These are phyloP conservation scores for Drechslerella stenobrocha DNA, from an alignment of 2,329 filamentous ascomycete genomes.

Conservation along the genomic window DNA sequence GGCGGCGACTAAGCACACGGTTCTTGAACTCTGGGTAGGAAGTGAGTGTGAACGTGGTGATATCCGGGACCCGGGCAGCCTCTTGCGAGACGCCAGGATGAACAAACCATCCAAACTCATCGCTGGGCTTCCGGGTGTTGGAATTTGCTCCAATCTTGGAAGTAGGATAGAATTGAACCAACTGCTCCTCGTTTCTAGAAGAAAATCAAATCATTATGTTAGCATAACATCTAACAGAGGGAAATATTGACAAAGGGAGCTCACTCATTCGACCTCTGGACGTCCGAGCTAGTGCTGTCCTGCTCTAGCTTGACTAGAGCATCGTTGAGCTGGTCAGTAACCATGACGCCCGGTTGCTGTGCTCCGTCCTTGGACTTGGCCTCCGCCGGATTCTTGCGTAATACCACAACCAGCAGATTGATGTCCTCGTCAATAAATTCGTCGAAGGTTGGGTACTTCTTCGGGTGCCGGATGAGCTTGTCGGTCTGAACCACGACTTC, in stretches of 20 bases:
- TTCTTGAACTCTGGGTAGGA: constrained; percentile 43
- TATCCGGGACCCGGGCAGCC: constrained; percentile 12
- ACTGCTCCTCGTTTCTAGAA: constrained; percentile 27
- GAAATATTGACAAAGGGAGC: neutral
- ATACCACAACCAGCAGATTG: constrained; percentile 38
- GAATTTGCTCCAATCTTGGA: constrained; percentile 36
- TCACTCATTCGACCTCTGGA: constrained; percentile 35
- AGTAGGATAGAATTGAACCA: constrained; percentile 48
- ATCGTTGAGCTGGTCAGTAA: constrained; percentile 46
- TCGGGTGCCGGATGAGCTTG: constrained; percentile 32
- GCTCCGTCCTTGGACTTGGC: constrained; percentile 16
- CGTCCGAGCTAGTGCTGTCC: constrained; percentile 15
- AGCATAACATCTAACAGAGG: neutral
- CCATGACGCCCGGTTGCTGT: constrained; percentile 27
- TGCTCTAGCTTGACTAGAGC: constrained; percentile 38
- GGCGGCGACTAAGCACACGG: constrained; percentile 30
- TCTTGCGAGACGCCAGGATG: constrained; percentile 27
- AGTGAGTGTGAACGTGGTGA: constrained; percentile 26
- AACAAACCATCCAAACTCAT: constrained; percentile 47
- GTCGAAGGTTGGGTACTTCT: constrained; percentile 40
- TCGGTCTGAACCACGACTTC: constrained; percentile 27
- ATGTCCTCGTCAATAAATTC: constrained; percentile 51
- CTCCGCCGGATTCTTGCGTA: constrained; percentile 23
- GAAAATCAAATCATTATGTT: constrained; percentile 4
- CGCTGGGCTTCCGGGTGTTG: constrained; percentile 25